A percentile compares a stretch with the other conserved stretches of the same genome.
These are phyloP conservation scores for Infundibulicybe gibba DNA, from an alignment of 768 basidiomycete species.

Conservation along the genomic window DNA sequence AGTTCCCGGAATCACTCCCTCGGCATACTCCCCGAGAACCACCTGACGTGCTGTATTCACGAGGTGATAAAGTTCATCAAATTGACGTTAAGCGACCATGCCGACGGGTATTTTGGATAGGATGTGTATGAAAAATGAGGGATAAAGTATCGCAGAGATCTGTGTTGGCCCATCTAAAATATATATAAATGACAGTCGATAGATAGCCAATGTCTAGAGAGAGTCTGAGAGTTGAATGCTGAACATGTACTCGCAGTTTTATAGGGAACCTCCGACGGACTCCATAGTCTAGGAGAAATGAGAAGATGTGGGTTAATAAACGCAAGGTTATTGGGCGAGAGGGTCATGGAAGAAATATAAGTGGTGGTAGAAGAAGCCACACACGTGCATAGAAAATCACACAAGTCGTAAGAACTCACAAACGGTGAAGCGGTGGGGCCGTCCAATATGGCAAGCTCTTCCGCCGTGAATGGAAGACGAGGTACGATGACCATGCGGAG, in stretches of 20 bases:
- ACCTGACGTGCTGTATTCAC: too few species aligned
- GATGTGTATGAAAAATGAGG: too few species aligned
- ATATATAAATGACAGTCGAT: too few species aligned
- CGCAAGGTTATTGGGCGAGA: not conserved
- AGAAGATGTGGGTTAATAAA: not conserved
- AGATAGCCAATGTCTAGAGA: too few species aligned
- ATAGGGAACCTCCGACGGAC: conserved; percentile 27
- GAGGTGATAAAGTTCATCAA: too few species aligned
- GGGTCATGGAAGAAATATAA: not conserved
- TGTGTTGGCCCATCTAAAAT: too few species aligned
- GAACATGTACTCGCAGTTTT: not conserved
- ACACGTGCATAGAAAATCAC: not conserved
- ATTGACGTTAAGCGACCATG: too few species aligned
- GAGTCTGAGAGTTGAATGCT: too few species aligned
- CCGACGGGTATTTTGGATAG: too few species aligned
- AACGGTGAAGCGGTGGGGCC: conserved; percentile 87
- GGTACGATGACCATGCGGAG: conserved; percentile 72
- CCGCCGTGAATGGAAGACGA: conserved; percentile 65
- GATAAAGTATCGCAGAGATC: too few species aligned
- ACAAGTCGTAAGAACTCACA: conserved; percentile 48
- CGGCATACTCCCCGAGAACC: too few species aligned
- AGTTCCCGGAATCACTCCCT: too few species aligned
- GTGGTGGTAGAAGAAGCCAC: not conserved
- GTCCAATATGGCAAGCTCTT: conserved; percentile 84
- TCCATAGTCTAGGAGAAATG: conserved; percentile 25